phyloP scores from a whole-genome alignment of 345 rosid genomes.

The Brassica cretica region DNA sequence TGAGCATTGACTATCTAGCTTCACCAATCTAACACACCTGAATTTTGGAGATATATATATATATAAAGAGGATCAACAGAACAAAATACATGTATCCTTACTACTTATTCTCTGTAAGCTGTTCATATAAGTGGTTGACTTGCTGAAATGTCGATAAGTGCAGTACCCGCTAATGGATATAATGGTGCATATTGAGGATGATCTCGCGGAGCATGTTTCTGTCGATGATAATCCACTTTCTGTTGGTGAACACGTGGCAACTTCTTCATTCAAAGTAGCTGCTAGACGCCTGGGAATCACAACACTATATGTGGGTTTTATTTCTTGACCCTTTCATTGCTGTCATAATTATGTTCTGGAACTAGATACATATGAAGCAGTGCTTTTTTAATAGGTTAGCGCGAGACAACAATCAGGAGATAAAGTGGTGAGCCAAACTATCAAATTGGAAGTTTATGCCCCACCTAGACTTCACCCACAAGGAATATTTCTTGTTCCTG shows the following conservation, averaged over 20 bases:
- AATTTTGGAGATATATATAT: not conserved
- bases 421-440: constrained; percentile 64
- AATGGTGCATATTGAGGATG: constrained; percentile 70
- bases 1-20: constrained; percentile 8
- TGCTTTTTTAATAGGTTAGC: constrained; percentile 58
- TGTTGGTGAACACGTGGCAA: constrained; percentile 45
- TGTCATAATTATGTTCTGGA: constrained; percentile 20
- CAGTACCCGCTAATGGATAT: constrained; percentile 78
- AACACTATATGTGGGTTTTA: constrained; percentile 65
- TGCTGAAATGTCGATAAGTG: constrained; percentile 36
- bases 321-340: constrained; percentile 21
- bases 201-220: constrained; percentile 56
- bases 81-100: not conserved
- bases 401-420: constrained; percentile 77
- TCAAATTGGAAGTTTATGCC: constrained; percentile 85
- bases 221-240: constrained; percentile 42
- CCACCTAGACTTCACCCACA: constrained; percentile 75
- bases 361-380: constrained; percentile 30
- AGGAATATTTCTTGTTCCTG: constrained; percentile 77
- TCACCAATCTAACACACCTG: constrained; percentile 19
- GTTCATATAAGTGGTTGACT: constrained; percentile 5
- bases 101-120: constrained; percentile 1
- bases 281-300: constrained; percentile 81
- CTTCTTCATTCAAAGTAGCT: constrained; percentile 55
- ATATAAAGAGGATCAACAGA: not conserved